A percentile compares a stretch with the other conserved stretches of the same genome.
Conservation (phyloP, 78 protist species). For the Anaeramoeba flamelloides region DNA sequence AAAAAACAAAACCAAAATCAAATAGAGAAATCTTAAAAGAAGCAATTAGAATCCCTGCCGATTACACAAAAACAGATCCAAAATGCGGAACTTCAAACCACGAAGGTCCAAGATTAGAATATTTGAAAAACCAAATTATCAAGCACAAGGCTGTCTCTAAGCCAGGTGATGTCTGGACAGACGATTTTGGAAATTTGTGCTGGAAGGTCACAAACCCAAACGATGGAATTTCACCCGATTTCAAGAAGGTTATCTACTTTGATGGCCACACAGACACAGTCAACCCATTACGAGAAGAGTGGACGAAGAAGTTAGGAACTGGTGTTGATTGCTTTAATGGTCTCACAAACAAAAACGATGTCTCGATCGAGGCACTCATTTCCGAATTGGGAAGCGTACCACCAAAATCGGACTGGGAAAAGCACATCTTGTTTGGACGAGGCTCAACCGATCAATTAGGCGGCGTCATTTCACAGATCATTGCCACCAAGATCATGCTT, state of each 20-base stretch:
- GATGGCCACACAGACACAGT: conserved; percentile 45
- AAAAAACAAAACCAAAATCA: conserved; percentile 6
- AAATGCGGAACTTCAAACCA: conserved; percentile 25
- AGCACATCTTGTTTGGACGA: conserved; percentile 21
- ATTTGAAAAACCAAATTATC: conserved; percentile 13
- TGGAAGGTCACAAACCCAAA: conserved; percentile 17
- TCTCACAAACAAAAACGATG: conserved; percentile 5
- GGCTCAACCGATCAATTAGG: conserved; percentile 35
- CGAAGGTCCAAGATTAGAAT: conserved; percentile 31
- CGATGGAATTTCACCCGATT: conserved; percentile 13
- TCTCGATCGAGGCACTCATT: conserved; percentile 9
- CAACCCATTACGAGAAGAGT: conserved; percentile 20
- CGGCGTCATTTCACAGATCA: conserved; percentile 29
- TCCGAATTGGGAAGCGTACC: conserved; percentile 20
- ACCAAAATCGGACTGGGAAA: conserved; percentile 19
- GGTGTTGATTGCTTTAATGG: conserved; percentile 31
- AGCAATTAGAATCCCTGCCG: conserved; percentile 35
- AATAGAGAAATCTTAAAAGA: conserved; percentile 20
- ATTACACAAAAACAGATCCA: conserved; percentile 18
- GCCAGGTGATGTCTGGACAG: conserved; percentile 29
- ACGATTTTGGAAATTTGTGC: conserved; percentile 25
- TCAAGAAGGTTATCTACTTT: conserved; percentile 26
- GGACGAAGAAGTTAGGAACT: conserved; percentile 21
- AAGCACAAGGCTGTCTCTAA: conserved; percentile 10
- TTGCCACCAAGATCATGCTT: conserved; percentile 23